These are phyloP conservation scores for Singerocomus inundabilis DNA, from an alignment of 1,284 basidiomycete genomes.

Conservation along the genomic window DNA sequence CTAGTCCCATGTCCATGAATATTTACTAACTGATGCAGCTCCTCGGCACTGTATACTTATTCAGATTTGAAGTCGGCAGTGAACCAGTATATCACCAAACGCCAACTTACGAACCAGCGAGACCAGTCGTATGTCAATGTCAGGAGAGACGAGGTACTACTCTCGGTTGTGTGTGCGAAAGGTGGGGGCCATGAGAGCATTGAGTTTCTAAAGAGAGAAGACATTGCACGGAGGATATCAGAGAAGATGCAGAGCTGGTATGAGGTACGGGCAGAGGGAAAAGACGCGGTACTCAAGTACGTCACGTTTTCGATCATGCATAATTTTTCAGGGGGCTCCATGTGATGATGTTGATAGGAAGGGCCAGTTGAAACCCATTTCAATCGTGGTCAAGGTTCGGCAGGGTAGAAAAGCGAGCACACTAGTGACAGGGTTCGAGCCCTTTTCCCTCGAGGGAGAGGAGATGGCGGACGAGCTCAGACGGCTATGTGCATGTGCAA, in stretches of 20 bases:
- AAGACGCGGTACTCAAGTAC: conserved; percentile 55
- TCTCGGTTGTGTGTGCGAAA: conserved; percentile 49
- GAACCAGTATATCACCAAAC: conserved; percentile 59
- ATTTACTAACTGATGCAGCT: conserved; percentile 36
- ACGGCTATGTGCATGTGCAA: conserved; percentile 73
- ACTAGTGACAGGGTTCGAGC: conserved; percentile 74
- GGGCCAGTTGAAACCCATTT: conserved; percentile 68
- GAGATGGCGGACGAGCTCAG: conserved; percentile 79
- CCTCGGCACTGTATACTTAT: conserved; percentile 52
- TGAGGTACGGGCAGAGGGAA: conserved; percentile 51
- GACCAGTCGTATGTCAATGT: conserved; percentile 73
- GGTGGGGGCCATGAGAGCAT: conserved; percentile 33
- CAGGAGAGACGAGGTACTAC: conserved; percentile 49
- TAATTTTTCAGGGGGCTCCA: background rate
- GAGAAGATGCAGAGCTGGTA: conserved; percentile 75
- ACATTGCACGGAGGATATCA: conserved; percentile 52
- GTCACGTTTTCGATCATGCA: conserved; percentile 19
- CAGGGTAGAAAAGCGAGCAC: conserved; percentile 80
- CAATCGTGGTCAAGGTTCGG: conserved; percentile 65
- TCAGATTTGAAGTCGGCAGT: conserved; percentile 56
- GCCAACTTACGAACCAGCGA: conserved; percentile 62
- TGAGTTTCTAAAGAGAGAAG: conserved; percentile 72
- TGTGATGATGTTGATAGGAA: conserved; percentile 50
- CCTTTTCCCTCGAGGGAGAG: conserved; percentile 66
- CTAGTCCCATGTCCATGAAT: background rate